phyloP scores from a whole-genome alignment of 805 yeast species.

The Cyberlindnera sargentensis region DNA sequence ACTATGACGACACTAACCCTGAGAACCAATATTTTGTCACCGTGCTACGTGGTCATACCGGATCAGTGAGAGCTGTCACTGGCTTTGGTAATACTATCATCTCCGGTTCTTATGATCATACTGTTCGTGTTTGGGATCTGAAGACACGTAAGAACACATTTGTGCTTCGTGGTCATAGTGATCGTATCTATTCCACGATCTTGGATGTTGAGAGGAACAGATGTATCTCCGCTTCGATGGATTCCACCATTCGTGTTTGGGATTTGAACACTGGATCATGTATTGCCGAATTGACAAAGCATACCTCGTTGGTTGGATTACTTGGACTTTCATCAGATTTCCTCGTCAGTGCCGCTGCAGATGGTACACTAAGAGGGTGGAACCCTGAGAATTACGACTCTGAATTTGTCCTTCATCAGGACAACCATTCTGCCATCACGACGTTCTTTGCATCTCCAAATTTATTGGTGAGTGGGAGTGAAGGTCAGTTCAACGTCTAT shows the following conservation, averaged over 20 bases:
- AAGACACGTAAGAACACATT: slow-evolving; percentile 65
- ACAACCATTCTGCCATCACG: slow-evolving; percentile 84
- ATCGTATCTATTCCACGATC: slow-evolving; percentile 83
- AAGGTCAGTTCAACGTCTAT: slow-evolving; percentile 82
- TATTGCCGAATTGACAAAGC: slow-evolving; percentile 72
- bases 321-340: slow-evolving; percentile 68
- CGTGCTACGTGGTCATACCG: slow-evolving; percentile 67
- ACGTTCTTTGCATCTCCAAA: slow-evolving; percentile 88
- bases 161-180: slow-evolving; percentile 76
- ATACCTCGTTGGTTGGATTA: slow-evolving; percentile 83
- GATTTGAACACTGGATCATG: slow-evolving; percentile 71
- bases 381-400: slow-evolving; percentile 72
- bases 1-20: slow-evolving; percentile 29
- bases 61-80: slow-evolving; percentile 78
- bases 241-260: slow-evolving; percentile 85
- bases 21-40: slow-evolving; percentile 58
- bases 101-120: slow-evolving; percentile 86
- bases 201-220: slow-evolving; percentile 68
- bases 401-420: slow-evolving; percentile 56
- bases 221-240: slow-evolving; percentile 90
- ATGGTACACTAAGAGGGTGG: slow-evolving; percentile 88
- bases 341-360: slow-evolving; percentile 94
- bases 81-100: slow-evolving; percentile 80
- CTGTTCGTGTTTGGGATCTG: slow-evolving; percentile 89
- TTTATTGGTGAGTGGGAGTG: slow-evolving; percentile 83